Evolutionary conservation across 2,329 filamentous ascomycete genomes (phyloP).

Genomic region (Blumeriella jaapii): DNA sequence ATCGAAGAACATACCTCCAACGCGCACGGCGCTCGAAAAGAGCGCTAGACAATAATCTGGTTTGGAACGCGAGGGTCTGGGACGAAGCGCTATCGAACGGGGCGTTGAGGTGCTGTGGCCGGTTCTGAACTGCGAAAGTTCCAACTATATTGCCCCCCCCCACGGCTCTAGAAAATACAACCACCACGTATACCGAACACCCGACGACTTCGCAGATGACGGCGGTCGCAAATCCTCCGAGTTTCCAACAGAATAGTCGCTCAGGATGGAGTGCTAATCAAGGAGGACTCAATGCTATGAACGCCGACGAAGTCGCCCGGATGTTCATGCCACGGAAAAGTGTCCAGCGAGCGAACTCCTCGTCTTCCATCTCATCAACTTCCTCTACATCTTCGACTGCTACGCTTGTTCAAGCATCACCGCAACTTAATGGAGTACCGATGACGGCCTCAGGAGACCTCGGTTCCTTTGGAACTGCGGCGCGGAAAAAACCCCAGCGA

Average conservation of each 20-base stretch:
- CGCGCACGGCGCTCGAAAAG: background rate
- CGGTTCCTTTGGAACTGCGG: slow-evolving; percentile 29
- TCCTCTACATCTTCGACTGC: slow-evolving; percentile 44
- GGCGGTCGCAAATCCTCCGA: slow-evolving; percentile 54
- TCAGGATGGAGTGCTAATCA: slow-evolving; percentile 55
- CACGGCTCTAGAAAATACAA: slow-evolving; percentile 8
- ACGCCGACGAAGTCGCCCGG: slow-evolving; percentile 71
- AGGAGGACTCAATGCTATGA: slow-evolving; percentile 59
- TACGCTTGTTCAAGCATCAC: slow-evolving; percentile 49
- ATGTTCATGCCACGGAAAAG: slow-evolving; percentile 87
- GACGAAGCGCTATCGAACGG: slow-evolving; percentile 12
- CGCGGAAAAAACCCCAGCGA: slow-evolving; percentile 36
- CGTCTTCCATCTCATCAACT: slow-evolving; percentile 67
- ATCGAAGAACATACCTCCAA: slow-evolving; percentile 1
- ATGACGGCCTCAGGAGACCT: slow-evolving; percentile 20
- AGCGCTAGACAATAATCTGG: background rate
- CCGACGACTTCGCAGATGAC: slow-evolving; percentile 39
- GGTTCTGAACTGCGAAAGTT: slow-evolving; percentile 9
- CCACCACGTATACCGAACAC: slow-evolving; percentile 2
- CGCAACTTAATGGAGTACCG: slow-evolving; percentile 47
- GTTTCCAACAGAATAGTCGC: slow-evolving; percentile 51
- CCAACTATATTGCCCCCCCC: slow-evolving; percentile 11
- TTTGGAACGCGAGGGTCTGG: slow-evolving; percentile 5
- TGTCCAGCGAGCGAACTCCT: slow-evolving; percentile 79
- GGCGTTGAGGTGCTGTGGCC: slow-evolving; percentile 14